These are phyloP conservation scores for Excoecaria cochinchinensis DNA, from an alignment of 345 rosid species.

Conservation along the genomic window DNA sequence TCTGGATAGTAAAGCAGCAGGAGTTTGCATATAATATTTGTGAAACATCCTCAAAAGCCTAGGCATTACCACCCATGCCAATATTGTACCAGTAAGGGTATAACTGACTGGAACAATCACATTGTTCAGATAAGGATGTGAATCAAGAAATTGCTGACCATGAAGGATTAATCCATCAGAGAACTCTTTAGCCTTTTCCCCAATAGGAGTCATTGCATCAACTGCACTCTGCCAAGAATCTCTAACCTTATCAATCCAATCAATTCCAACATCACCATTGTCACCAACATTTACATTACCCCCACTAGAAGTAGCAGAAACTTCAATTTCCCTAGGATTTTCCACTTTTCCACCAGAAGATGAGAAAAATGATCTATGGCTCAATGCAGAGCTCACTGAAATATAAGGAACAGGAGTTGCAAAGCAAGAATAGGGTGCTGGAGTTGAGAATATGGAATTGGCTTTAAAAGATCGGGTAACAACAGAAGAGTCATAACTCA, in stretches of 20 bases:
- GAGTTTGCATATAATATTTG: slow-evolving; percentile 51
- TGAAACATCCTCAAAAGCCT: slow-evolving; percentile 70
- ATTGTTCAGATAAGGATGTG: slow-evolving; percentile 61
- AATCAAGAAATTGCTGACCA: slow-evolving; percentile 55
- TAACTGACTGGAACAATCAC: slow-evolving; percentile 57
- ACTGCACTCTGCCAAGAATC: slow-evolving; percentile 50
- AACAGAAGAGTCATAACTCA: slow-evolving; percentile 12
- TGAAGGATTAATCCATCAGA: slow-evolving; percentile 58
- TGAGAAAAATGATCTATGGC: slow-evolving; percentile 32
- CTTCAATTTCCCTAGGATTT: slow-evolving; percentile 24
- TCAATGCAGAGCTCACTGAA: slow-evolving; percentile 32
- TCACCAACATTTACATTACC: slow-evolving; percentile 34
- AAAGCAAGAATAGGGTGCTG: slow-evolving; percentile 19
- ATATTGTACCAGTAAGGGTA: slow-evolving; percentile 53
- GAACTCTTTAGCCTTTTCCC: slow-evolving; percentile 57
- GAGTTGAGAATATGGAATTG: slow-evolving; percentile 21
- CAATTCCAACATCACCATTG: slow-evolving; percentile 34
- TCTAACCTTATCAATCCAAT: slow-evolving; percentile 57
- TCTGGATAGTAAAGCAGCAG: slow-evolving; percentile 49
- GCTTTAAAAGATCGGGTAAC: slow-evolving; percentile 15
- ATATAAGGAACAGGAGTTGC: slow-evolving; percentile 26
- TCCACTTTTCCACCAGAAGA: slow-evolving; percentile 53
- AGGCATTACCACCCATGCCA: slow-evolving; percentile 95
- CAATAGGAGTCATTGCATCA: slow-evolving; percentile 47
- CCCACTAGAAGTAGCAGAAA: slow-evolving; percentile 40